Percentiles rank a stretch among this genome's conserved stretches.
These are phyloP conservation scores for Firmiana major DNA, from an alignment of 345 rosid genomes.

Conservation along the genomic window DNA sequence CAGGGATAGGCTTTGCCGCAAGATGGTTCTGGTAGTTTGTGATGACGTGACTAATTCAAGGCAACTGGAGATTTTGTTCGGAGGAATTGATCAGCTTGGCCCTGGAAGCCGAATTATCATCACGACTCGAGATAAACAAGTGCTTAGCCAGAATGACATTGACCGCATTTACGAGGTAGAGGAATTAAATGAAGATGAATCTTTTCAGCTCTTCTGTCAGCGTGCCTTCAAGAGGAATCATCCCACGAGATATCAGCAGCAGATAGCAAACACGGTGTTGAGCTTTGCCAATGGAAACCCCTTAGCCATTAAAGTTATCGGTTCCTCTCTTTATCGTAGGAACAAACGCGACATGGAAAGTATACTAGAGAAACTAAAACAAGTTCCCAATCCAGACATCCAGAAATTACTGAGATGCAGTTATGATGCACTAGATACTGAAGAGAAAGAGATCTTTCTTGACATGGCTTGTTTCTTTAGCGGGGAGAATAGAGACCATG, in stretches of 20 bases:
- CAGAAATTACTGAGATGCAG: slow-evolving; percentile 27
- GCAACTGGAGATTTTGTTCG: slow-evolving; percentile 12
- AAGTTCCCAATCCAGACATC: slow-evolving; percentile 27
- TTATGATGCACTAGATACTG: slow-evolving; percentile 30
- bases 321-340: slow-evolving; percentile 22
- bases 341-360: slow-evolving; percentile 24
- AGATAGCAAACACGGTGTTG: slow-evolving; percentile 22
- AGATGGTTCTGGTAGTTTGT: slow-evolving; percentile 12
- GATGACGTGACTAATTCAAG: slow-evolving; percentile 16
- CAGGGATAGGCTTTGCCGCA: not conserved
- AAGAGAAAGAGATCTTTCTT: slow-evolving; percentile 31
- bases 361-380: slow-evolving; percentile 19
- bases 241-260: slow-evolving; percentile 9
- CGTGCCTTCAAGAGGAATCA: slow-evolving; percentile 18
- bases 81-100: slow-evolving; percentile 7
- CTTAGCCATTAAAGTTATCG: slow-evolving; percentile 39
- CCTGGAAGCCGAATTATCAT: slow-evolving; percentile 18
- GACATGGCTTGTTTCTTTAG: slow-evolving; percentile 33
- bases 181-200: slow-evolving; percentile 21
- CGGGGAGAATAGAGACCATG: slow-evolving; percentile 19
- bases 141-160: slow-evolving; percentile 22
- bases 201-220: slow-evolving; percentile 28
- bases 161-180: slow-evolving; percentile 22
- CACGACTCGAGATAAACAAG: slow-evolving; percentile 25
- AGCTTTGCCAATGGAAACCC: slow-evolving; percentile 38